Evolutionary conservation across 2,329 filamentous ascomycete genomes (phyloP), one percentile per base, ranked within the genome.

Genomic region (Rhynchosporium secalis): DNA sequence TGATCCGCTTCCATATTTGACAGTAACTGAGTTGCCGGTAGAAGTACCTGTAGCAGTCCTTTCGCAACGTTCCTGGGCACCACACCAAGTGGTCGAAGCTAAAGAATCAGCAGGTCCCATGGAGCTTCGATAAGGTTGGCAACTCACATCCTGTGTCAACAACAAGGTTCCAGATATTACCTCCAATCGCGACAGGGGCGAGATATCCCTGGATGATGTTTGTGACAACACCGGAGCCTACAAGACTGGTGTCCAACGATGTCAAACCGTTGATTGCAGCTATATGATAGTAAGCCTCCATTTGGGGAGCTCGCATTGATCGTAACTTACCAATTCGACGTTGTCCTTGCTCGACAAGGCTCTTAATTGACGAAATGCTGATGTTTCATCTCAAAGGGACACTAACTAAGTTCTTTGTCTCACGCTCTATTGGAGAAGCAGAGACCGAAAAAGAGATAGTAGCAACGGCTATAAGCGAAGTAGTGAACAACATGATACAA

Each of bases 141-240:
- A 9, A 65, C 65, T 31, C 66, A 72, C 71, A 72, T 52, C 70
- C 71, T 64, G 71, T 72, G 64, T 72, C 70, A 29, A 72, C 71
- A 47, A 72, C 72, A 49, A 72, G 66, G 41, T 71, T 40, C 61
- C 66, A 72, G 31, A 67, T 64, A 7, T 49, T 69, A 40, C 66
- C 67, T 55, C 70, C 71, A 40, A 72, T 70, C 38, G 61, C 38
- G 45, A 72, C 68, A 3, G 70, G 67, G 58, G 71, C 71, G 43
- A 72, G 58, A 46, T 72, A 72, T 60, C 45, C 67, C 15, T 70
- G 67, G 36, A 69, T 69, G 49, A 71, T 69, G 61, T 72, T 72
- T 20, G 66, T 71, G 36, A 70, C 68, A 28, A 69, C 62, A 61
- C 70, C 71, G 56, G 69, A 70, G 26, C 54, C 60, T 4, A 31